Evolutionary conservation across 345 rosid genomes (phyloP), one percentile per base, ranked within the genome.

Genomic region (Rhodamnia argentea): DNA sequence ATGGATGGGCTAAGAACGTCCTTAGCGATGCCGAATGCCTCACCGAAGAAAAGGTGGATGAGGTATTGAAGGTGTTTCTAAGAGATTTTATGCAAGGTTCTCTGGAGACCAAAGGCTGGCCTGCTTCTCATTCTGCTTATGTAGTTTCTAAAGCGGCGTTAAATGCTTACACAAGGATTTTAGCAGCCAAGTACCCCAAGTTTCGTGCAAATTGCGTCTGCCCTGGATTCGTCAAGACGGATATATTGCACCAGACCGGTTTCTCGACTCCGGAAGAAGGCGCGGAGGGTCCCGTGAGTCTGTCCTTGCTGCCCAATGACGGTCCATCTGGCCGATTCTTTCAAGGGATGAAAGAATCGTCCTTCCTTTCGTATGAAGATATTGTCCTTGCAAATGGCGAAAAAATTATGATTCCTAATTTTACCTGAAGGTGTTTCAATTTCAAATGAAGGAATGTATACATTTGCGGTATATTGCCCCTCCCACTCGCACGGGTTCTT

Each of bases 41-140:
- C 52, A 88, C 91, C 18, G 87, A 88, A 86, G 92, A 90, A 88
- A 91, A 82, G 86, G 81, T 94, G 47, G 92, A 94, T 26, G 84
- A 87, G 87, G 88, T 92, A 29, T 12, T 93, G 37, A 88, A 52
- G 13, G 89, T 85, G 85, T 92, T 87, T 82, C 89, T 91, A 4
- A 89, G 87, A 26, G 91, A 93, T 86, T 89, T 82, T 75, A 89
- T 85, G 85, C 87, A 91, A 83, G 94, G 90, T 6, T 86, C 85
- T 16, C 82, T 89, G 54, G 87, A 88, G 83, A 83, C 81, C 47
- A 91, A 90, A 85, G 93, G 92, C 10, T 93, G 89, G 89, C 87
- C 88, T 42, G 10, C 53, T 47, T 24, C 10, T 13, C 22, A 44
- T 44, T 83, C 86, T 26, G 86, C 90, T 5, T 89, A 89, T 83